These are phyloP conservation scores for Ampelocalamus luodianensis DNA, from an alignment of 176 grass and related monocot species.

Conservation along the genomic window DNA sequence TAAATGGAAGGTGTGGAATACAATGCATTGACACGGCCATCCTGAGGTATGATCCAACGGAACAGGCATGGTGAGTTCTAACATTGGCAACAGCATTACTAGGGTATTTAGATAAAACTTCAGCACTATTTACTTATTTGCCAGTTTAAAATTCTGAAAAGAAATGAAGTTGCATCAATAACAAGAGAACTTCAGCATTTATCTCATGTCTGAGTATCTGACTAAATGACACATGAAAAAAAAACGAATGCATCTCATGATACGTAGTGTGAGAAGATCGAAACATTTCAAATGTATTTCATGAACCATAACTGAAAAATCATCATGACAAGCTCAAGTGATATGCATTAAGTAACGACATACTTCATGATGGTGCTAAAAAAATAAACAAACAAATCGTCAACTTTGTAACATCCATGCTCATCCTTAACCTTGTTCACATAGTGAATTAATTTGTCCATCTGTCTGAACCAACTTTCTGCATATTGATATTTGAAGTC, in stretches of 20 bases:
- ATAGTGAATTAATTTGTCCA: conserved; percentile 98
- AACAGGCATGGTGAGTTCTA: conserved; percentile 37
- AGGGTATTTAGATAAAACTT: conserved; percentile 5
- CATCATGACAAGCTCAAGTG: background rate
- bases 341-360: conserved; percentile 7
- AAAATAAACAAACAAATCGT: background rate
- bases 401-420: background rate
- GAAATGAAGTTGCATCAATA: background rate
- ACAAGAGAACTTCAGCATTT: conserved; percentile 29
- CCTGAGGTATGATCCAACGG: conserved; percentile 55
- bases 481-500: conserved; percentile 99
- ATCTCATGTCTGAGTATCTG: background rate
- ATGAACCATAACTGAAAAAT: conserved; percentile 34
- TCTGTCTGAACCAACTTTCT: conserved; percentile 91
- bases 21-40: conserved; percentile 94
- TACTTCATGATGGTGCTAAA: conserved; percentile 3
- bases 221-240: conserved; percentile 22
- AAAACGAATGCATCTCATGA: conserved; percentile 18
- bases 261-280: conserved; percentile 9
- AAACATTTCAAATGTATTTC: conserved; percentile 23
- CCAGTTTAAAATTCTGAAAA: conserved; percentile 8
- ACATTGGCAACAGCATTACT: background rate
- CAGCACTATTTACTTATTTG: conserved; percentile 3
- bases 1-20: conserved; percentile 99
- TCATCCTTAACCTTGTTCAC: conserved; percentile 83